A percentile compares a stretch with the other conserved stretches of the same genome.
phyloP scores from a whole-genome alignment of 2,329 filamentous ascomycete genomes.

The Cryphonectria carpinicola region DNA sequence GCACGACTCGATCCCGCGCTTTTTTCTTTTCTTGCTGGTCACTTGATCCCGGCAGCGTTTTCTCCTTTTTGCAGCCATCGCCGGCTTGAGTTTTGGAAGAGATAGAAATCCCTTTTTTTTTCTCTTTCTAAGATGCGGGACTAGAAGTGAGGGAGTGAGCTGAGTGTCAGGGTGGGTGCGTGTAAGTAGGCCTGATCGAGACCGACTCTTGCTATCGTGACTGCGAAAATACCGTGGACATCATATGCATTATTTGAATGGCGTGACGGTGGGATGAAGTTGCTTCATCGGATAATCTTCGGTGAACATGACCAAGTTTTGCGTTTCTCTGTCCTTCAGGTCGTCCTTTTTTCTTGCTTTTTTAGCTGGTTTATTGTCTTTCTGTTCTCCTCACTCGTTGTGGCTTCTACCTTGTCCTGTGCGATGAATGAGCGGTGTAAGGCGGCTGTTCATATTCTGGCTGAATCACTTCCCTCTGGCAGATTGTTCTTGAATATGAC shows the following conservation, averaged over 20 bases:
- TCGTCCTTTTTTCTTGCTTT: too few relatives aligned
- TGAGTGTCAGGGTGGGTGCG: neutral
- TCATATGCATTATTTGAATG: neutral
- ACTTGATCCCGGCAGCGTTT: slow-evolving; percentile 14
- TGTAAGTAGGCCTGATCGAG: neutral
- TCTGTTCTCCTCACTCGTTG: too few relatives aligned
- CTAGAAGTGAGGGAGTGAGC: neutral
- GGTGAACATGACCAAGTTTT: neutral
- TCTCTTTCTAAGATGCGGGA: neutral
- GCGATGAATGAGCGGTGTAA: too few relatives aligned
- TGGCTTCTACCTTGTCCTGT: too few relatives aligned
- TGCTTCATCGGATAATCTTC: slow-evolving; percentile 14
- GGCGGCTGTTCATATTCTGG: too few relatives aligned
- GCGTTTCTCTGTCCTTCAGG: neutral
- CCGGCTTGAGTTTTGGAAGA: neutral
- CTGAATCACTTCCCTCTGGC: too few relatives aligned
- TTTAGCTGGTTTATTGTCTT: too few relatives aligned
- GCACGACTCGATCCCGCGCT: slow-evolving; percentile 10
- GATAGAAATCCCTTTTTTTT: too few relatives aligned
- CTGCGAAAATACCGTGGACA: neutral
- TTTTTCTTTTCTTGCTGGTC: slow-evolving; percentile 9
- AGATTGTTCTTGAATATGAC: too few relatives aligned
- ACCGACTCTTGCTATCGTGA: neutral
- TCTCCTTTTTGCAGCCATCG: neutral
- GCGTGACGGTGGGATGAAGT: slow-evolving; percentile 11